These are phyloP conservation scores for Neurospora sp. DNA, from an alignment of 2,329 filamentous ascomycete species.

Conservation along the genomic window DNA sequence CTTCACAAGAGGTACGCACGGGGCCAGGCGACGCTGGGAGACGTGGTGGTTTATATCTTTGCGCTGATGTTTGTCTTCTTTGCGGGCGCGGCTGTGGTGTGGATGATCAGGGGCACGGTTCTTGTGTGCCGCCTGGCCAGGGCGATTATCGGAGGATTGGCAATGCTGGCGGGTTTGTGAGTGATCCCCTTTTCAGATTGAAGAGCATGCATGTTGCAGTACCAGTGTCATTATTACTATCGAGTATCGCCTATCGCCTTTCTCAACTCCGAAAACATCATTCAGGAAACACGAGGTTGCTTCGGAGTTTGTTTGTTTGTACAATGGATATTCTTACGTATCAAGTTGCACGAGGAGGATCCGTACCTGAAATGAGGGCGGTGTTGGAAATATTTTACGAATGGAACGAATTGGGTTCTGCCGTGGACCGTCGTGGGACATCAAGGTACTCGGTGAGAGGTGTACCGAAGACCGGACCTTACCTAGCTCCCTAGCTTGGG, in stretches of 20 bases:
- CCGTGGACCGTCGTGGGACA: neutral
- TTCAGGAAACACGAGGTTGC: neutral
- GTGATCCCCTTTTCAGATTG: neutral
- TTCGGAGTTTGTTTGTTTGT: neutral
- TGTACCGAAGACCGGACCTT: neutral
- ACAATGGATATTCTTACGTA: neutral
- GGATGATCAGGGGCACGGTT: conserved; percentile 15
- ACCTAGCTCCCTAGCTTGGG: neutral
- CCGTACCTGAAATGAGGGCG: neutral
- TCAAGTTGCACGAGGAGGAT: neutral
- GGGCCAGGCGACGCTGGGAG: conserved; percentile 18
- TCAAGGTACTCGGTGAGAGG: neutral
- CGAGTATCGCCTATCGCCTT: neutral
- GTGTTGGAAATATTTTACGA: neutral
- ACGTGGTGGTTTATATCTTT: conserved; percentile 19
- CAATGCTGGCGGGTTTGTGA: conserved; percentile 9
- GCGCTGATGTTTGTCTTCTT: conserved; percentile 20
- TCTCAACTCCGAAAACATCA: neutral
- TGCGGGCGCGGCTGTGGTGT: conserved; percentile 12
- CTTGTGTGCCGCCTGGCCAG: conserved; percentile 6
- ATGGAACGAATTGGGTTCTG: neutral
- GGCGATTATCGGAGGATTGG: conserved; percentile 8
- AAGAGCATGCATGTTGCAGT: neutral
- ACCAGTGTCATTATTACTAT: neutral
- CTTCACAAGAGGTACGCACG: conserved; percentile 21